Conservation (phyloP, 2,329 filamentous ascomycete genomes). For the Beauveria caledonica region DNA sequence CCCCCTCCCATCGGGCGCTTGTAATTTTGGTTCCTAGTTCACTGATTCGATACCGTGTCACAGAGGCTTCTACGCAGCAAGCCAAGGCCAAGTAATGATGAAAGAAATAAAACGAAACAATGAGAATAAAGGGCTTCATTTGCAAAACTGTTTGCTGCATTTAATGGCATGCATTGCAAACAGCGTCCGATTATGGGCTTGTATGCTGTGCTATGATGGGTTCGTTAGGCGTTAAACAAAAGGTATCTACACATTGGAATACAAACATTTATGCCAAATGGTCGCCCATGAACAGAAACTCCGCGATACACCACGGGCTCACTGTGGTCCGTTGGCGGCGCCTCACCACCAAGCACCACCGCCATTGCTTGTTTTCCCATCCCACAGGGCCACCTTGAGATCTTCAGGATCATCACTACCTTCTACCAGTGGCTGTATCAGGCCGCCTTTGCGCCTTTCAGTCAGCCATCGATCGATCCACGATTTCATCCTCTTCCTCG, state of each 20-base stretch:
- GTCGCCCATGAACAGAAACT: not conserved
- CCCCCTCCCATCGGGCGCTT: no score
- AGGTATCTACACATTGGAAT: slow-evolving; percentile 10
- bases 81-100: slow-evolving; percentile 41
- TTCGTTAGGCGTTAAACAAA: slow-evolving; percentile 11
- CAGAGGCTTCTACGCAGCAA: slow-evolving; percentile 51
- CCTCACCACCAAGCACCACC: slow-evolving; percentile 33
- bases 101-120: not conserved
- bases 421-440: slow-evolving; percentile 36
- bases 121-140: not conserved
- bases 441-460: slow-evolving; percentile 48
- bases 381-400: slow-evolving; percentile 27
- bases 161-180: not conserved
- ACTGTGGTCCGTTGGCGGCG: not conserved
- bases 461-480: slow-evolving; percentile 57
- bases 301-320: not conserved
- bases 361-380: slow-evolving; percentile 30
- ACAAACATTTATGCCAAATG: slow-evolving; percentile 6
- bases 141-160: not conserved
- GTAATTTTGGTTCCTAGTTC: no score
- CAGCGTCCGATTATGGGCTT: not conserved
- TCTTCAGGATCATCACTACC: slow-evolving; percentile 26
- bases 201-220: slow-evolving; percentile 9
- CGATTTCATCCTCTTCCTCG: slow-evolving; percentile 51
- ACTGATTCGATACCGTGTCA: not conserved